phyloP scores from a whole-genome alignment of 2,329 filamentous ascomycete genomes.

The Fusarium poae region DNA sequence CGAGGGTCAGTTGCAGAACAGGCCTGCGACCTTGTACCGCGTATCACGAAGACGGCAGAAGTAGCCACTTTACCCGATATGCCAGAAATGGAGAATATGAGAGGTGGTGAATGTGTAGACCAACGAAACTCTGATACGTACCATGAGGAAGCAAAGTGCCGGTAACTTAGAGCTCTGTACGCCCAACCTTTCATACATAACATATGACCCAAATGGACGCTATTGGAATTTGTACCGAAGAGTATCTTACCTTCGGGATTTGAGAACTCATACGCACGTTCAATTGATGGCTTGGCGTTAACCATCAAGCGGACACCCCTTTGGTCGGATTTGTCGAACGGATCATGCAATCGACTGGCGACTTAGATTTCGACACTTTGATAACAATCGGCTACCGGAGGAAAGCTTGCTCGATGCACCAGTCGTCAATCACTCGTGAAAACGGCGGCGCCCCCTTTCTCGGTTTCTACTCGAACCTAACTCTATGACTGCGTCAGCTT shows the following conservation, averaged over 20 bases:
- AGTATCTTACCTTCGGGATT: conserved; percentile 49
- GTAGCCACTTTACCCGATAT: not conserved
- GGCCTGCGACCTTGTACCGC: not conserved
- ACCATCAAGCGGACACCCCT: conserved; percentile 31
- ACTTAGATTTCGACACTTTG: conserved; percentile 7
- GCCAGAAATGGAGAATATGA: not conserved
- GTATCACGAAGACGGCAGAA: not conserved
- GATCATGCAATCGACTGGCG: conserved; percentile 21
- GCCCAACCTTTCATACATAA: conserved; percentile 4
- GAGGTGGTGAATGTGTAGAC: not conserved
- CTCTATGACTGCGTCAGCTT: conserved; percentile 20
- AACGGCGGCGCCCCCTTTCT: not conserved
- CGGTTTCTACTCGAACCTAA: conserved; percentile 11
- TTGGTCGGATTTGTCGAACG: conserved; percentile 6
- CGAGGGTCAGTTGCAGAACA: not conserved
- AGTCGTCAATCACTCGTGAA: not conserved
- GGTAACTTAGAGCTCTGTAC: not conserved
- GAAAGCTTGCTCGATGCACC: not conserved
- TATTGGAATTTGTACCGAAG: not conserved
- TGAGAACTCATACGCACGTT: conserved; percentile 52
- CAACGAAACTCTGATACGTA: conserved; percentile 23
- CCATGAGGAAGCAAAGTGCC: conserved; percentile 12
- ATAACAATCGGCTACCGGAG: not conserved
- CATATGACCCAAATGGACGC: conserved; percentile 1
- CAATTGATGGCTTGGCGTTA: conserved; percentile 24